Evolutionary conservation across 768 basidiomycete genomes (phyloP).

Genomic region (Podaxis sp.): DNA sequence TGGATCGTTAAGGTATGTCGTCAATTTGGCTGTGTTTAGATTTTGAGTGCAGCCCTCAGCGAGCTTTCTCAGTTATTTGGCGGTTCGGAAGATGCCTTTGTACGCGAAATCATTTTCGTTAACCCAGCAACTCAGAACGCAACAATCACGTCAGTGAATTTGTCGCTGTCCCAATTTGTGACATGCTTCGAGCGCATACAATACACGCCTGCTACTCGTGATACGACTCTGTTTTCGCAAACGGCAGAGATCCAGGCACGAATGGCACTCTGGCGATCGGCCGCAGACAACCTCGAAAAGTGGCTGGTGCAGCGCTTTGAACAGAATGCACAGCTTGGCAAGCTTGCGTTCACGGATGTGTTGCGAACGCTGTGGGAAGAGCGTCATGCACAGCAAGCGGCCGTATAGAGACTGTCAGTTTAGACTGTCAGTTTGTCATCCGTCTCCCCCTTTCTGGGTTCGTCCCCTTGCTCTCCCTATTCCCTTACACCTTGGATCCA

Average conservation of each 20-base stretch:
- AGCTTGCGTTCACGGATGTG: conserved; percentile 88
- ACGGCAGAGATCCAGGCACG: conserved; percentile 91
- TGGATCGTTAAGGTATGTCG: conserved; percentile 89
- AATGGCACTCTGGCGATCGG: conserved; percentile 74
- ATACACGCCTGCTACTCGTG: conserved; percentile 67
- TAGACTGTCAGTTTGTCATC: background rate
- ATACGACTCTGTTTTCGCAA: conserved; percentile 75
- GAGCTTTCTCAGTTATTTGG: conserved; percentile 69
- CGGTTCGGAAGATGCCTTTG: conserved; percentile 91
- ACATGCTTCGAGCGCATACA: conserved; percentile 89
- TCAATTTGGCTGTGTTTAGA: background rate
- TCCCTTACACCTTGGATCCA: background rate
- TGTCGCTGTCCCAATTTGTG: conserved; percentile 92
- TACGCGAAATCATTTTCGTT: conserved; percentile 91
- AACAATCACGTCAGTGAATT: conserved; percentile 89
- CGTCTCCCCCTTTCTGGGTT: background rate
- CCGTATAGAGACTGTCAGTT: background rate
- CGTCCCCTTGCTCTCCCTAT: background rate
- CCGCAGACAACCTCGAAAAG: conserved; percentile 80
- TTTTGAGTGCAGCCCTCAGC: background rate
- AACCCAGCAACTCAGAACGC: conserved; percentile 81
- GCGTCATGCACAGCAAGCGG: conserved; percentile 37
- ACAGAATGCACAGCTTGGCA: conserved; percentile 88
- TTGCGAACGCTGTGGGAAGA: conserved; percentile 76
- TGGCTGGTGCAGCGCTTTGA: conserved; percentile 89